phyloP scores from a whole-genome alignment of 2,329 filamentous ascomycete genomes.

The Aspergillus ibericus region DNA sequence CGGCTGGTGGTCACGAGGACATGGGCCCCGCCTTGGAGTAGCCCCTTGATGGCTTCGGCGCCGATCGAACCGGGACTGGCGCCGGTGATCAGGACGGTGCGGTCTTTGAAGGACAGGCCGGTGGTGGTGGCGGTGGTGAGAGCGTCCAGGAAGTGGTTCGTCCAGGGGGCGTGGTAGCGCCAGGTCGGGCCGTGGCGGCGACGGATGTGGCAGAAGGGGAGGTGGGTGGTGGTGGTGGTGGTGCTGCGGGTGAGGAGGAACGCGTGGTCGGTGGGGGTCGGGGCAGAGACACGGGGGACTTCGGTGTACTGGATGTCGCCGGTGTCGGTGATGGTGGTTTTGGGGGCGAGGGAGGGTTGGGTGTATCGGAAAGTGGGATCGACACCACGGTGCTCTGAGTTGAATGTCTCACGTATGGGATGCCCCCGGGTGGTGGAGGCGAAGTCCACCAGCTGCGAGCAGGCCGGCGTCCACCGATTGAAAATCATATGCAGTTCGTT shows the following conservation, averaged over 20 bases:
- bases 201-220: neutral
- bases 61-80: slow-evolving; percentile 1
- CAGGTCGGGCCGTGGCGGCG: neutral
- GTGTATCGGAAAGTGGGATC: neutral
- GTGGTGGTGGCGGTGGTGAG: neutral
- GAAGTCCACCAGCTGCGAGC: neutral
- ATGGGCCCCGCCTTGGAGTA: neutral
- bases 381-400: neutral
- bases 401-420: neutral
- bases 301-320: neutral
- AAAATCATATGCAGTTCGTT: neutral
- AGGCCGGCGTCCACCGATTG: neutral
- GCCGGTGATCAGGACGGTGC: slow-evolving; percentile 1
- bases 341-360: neutral
- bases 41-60: neutral
- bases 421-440: neutral
- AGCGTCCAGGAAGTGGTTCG: neutral
- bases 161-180: neutral
- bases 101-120: neutral
- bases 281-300: neutral
- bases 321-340: neutral
- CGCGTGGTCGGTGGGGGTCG: neutral
- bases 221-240: neutral
- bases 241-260: neutral
- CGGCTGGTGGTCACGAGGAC: slow-evolving; percentile 2